A percentile compares a stretch with the other conserved stretches of the same genome.
Evolutionary conservation across 345 rosid genomes (phyloP).

Genomic region (Salix viminalis): DNA sequence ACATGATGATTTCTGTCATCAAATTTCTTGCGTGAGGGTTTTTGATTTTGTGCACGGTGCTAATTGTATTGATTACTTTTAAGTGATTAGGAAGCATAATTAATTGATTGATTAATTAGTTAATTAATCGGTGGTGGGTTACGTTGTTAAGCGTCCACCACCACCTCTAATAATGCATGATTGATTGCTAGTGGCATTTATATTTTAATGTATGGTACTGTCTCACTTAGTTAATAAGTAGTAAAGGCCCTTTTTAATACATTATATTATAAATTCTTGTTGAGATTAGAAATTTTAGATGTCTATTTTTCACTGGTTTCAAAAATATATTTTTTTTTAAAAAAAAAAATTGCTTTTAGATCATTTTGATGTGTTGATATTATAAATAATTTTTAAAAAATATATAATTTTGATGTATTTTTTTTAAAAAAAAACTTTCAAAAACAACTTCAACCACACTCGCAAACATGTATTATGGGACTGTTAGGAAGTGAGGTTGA

Average conservation of each 20-base stretch:
- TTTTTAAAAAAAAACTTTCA: no score
- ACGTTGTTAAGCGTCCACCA: not conserved
- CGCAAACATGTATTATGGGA: no score
- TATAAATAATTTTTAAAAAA: no score
- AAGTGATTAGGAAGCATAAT: constrained; percentile 10
- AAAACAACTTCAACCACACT: rapidly evolving
- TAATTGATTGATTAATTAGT: not conserved
- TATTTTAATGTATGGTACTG: not conserved
- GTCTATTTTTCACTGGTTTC: no score
- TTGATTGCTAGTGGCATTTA: not conserved
- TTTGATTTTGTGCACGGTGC: not conserved
- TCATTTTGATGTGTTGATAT: no score
- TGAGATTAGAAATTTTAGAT: not conserved
- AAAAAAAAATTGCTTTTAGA: no score
- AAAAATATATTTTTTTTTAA: no score
- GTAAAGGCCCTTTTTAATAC: not conserved
- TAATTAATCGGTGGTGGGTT: not conserved
- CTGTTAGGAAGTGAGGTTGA: no score
- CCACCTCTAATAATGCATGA: not conserved
- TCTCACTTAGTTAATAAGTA: not conserved
- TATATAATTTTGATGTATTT: no score
- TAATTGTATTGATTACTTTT: constrained; percentile 1
- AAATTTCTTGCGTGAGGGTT: constrained; percentile 22
- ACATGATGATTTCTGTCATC: constrained; percentile 18
- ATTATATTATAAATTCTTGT: not conserved